phyloP scores from a whole-genome alignment of 108 stramenopile genomes.

The Craspedostauros australis region DNA sequence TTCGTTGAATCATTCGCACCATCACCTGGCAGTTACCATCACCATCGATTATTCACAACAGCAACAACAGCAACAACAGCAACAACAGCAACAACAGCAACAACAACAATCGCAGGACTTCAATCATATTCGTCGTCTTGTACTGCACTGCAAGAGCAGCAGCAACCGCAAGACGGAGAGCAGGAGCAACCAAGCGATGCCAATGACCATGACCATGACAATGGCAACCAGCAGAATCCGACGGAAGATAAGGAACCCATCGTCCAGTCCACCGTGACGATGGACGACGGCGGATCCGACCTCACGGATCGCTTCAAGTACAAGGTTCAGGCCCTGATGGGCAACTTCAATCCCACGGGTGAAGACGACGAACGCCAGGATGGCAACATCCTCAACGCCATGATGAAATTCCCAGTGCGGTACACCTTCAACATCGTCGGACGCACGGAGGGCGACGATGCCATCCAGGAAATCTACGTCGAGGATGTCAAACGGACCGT shows the following conservation, averaged over 20 bases:
- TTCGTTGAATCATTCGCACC: too few relatives aligned
- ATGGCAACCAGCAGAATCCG: not conserved
- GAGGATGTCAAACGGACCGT: conserved; percentile 42
- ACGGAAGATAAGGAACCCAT: conserved; percentile 1
- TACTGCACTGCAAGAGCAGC: too few relatives aligned
- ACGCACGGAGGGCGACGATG: conserved; percentile 35
- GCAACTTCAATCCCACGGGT: conserved; percentile 53
- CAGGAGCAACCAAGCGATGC: not conserved
- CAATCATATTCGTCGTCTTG: too few relatives aligned
- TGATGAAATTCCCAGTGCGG: conserved; percentile 55
- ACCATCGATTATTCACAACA: too few relatives aligned
- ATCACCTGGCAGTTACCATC: too few relatives aligned
- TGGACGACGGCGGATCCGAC: conserved; percentile 40
- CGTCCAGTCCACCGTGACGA: conserved; percentile 12
- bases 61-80: too few relatives aligned
- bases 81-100: too few relatives aligned
- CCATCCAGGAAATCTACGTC: conserved; percentile 29
- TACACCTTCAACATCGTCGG: conserved; percentile 67
- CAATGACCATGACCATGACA: not conserved
- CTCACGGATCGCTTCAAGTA: conserved; percentile 78
- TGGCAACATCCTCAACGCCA: conserved; percentile 61
- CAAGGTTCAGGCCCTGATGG: conserved; percentile 78
- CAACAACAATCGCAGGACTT: too few relatives aligned
- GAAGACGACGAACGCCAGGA: conserved; percentile 57
- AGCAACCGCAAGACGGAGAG: too few relatives aligned